phyloP scores from a whole-genome alignment of 352 stramenopile genomes.

The Globisporangium uncinulatum region DNA sequence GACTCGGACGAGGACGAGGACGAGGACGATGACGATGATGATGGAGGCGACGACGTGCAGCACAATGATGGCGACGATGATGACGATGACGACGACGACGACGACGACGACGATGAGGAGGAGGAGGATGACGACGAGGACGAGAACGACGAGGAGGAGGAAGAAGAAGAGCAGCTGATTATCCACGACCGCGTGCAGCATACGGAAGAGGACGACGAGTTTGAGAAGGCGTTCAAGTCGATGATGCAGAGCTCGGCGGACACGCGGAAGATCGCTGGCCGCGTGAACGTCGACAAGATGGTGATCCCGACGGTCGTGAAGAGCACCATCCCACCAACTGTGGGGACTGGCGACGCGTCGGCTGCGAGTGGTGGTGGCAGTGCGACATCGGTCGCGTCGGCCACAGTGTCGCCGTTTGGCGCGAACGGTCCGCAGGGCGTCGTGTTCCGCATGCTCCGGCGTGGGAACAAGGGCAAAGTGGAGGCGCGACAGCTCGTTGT shows the following conservation, averaged over 20 bases:
- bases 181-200: conserved; percentile 72
- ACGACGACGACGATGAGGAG: conserved; percentile 56
- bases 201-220: conserved; percentile 83
- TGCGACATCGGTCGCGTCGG: neutral
- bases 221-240: conserved; percentile 83
- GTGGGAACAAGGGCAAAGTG: conserved; percentile 96
- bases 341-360: conserved; percentile 6
- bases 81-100: conserved; percentile 64
- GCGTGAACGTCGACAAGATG: conserved; percentile 87
- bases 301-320: conserved; percentile 81
- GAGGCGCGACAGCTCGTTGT: conserved; percentile 93
- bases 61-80: conserved; percentile 15
- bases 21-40: conserved; percentile 37
- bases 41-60: conserved; percentile 24
- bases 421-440: conserved; percentile 40
- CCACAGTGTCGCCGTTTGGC: conserved; percentile 17
- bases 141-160: conserved; percentile 52
- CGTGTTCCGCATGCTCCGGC: conserved; percentile 93
- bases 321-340: conserved; percentile 19
- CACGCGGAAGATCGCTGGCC: conserved; percentile 44
- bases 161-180: conserved; percentile 88
- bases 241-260: conserved; percentile 78
- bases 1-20: conserved; percentile 58
- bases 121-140: conserved; percentile 69
- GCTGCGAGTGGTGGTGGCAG: neutral